Evolutionary conservation across 768 basidiomycete genomes (phyloP).

Genomic region (Agrocybe praecox): DNA sequence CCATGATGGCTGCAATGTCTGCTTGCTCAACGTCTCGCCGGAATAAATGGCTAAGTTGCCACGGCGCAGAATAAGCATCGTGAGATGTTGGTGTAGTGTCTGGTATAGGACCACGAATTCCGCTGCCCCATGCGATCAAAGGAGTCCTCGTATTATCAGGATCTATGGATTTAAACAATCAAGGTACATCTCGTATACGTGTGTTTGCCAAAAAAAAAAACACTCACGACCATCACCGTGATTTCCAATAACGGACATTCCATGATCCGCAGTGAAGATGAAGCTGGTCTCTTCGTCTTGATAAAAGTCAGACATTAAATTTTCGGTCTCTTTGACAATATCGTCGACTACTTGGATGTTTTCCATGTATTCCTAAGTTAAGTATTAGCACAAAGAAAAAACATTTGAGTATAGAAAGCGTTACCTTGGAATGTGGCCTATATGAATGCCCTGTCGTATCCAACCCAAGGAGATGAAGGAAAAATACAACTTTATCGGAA

Average conservation of each 20-base stretch:
- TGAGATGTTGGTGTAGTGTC: constrained; percentile 62
- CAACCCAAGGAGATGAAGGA: constrained; percentile 81
- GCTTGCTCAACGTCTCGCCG: constrained; percentile 84
- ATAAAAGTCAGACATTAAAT: constrained; percentile 65
- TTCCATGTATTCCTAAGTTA: constrained; percentile 75
- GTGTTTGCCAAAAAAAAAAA: not conserved
- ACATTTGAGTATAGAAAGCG: not conserved
- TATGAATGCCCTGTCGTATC: constrained; percentile 91
- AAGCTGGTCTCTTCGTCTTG: constrained; percentile 69
- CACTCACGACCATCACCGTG: constrained; percentile 82
- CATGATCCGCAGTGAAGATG: constrained; percentile 88
- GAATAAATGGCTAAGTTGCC: constrained; percentile 58
- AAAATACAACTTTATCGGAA: constrained; percentile 69
- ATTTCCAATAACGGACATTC: constrained; percentile 87
- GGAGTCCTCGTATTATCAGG: constrained; percentile 90
- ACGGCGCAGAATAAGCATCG: constrained; percentile 68
- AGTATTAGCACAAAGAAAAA: not conserved
- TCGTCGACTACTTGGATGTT: constrained; percentile 81
- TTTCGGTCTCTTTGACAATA: constrained; percentile 69
- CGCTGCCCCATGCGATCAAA: constrained; percentile 80
- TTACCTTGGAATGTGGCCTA: constrained; percentile 75
- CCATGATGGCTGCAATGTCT: constrained; percentile 80
- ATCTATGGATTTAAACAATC: constrained; percentile 41
- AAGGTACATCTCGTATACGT: not conserved
- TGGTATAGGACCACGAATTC: constrained; percentile 69